A percentile compares a stretch with the other conserved stretches of the same genome.
These are phyloP conservation scores for Endocarpon pusillum DNA, from an alignment of 495 filamentous ascomycete genomes.

Conservation along the genomic window DNA sequence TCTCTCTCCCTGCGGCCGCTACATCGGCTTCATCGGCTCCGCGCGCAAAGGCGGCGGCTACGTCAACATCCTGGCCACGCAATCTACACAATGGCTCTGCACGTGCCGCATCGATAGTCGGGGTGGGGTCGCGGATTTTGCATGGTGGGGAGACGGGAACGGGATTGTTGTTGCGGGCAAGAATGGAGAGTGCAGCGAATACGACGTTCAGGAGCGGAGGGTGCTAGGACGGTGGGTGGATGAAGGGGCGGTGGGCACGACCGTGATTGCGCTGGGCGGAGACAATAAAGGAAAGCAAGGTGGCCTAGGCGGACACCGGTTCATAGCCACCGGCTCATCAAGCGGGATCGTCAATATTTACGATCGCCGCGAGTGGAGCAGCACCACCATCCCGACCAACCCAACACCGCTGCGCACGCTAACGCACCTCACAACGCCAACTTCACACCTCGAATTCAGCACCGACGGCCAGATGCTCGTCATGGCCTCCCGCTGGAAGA, in stretches of 20 bases:
- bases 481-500: constrained; percentile 70
- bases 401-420: constrained; percentile 56
- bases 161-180: constrained; percentile 63
- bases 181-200: constrained; percentile 88
- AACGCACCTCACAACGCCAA: constrained; percentile 74
- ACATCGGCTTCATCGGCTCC: constrained; percentile 63
- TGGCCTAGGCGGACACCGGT: constrained; percentile 63
- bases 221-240: constrained; percentile 75
- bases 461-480: constrained; percentile 78
- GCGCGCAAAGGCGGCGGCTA: constrained; percentile 69
- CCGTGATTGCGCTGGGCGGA: constrained; percentile 63
- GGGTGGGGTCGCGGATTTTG: constrained; percentile 72
- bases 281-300: constrained; percentile 29
- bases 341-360: constrained; percentile 87
- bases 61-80: constrained; percentile 67
- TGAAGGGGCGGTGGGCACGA: constrained; percentile 76
- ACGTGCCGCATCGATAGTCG: constrained; percentile 68
- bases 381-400: constrained; percentile 34
- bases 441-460: constrained; percentile 59
- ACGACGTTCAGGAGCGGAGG: constrained; percentile 43
- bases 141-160: constrained; percentile 76
- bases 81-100: constrained; percentile 76
- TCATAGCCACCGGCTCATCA: constrained; percentile 71
- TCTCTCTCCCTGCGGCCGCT: constrained; percentile 67
- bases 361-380: constrained; percentile 51